A percentile compares a stretch with the other conserved stretches of the same genome.
These are phyloP conservation scores for Phytophthora tubulina DNA, from an alignment of 352 stramenopile species.

Conservation along the genomic window DNA sequence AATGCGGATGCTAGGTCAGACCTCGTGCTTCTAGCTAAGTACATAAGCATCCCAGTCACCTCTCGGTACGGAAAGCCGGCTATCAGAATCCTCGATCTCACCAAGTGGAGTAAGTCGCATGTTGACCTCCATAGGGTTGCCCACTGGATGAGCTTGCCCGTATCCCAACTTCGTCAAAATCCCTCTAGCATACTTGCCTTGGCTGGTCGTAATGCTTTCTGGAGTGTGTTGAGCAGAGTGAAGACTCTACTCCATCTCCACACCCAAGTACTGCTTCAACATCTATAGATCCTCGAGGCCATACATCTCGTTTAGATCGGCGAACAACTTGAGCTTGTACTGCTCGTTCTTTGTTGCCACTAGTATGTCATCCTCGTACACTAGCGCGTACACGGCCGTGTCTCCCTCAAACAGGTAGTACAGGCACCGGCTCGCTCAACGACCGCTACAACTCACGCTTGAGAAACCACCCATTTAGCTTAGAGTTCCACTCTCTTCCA, in stretches of 20 bases:
- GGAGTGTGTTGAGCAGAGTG: too few species aligned
- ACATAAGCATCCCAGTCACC: neutral
- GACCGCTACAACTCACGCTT: neutral
- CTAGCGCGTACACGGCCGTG: neutral
- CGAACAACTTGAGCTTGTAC: neutral
- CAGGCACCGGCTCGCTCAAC: neutral
- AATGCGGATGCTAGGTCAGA: neutral
- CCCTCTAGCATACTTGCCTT: neutral
- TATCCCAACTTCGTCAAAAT: neutral
- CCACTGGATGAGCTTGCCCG: neutral
- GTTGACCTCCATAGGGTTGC: neutral
- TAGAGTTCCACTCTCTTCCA: neutral
- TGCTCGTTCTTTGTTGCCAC: neutral
- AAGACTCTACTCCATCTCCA: neutral
- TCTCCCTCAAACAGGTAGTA: neutral
- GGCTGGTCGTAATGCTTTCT: neutral
- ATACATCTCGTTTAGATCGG: neutral
- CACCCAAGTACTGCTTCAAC: neutral
- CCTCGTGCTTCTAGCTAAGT: neutral
- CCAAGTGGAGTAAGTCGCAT: neutral
- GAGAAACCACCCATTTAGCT: neutral
- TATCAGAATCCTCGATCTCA: neutral
- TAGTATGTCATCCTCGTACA: neutral
- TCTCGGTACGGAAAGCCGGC: neutral
- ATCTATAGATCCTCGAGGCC: neutral